Conservation (phyloP, 768 basidiomycete species). For the Termitomyces sp. region DNA sequence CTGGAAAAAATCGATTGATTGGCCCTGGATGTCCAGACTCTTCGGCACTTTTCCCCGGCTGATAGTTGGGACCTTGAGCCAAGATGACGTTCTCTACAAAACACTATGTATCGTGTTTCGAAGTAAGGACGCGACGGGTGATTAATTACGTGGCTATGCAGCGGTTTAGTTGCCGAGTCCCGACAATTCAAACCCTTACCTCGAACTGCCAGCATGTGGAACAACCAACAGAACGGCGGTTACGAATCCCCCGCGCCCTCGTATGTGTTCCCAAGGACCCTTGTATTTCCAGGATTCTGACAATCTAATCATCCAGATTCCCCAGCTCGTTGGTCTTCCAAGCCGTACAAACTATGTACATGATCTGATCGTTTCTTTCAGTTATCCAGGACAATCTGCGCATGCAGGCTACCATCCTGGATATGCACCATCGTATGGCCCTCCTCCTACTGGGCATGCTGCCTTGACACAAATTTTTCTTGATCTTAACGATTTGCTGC, state of each 20-base stretch:
- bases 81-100: too few relatives aligned
- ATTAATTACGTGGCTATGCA: background rate
- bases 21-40: too few relatives aligned
- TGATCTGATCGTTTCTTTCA: background rate
- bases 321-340: slow-evolving; percentile 14
- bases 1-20: too few relatives aligned
- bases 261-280: slow-evolving; percentile 1
- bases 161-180: background rate
- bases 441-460: slow-evolving; percentile 16
- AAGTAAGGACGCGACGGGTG: too few relatives aligned
- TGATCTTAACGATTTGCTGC: background rate
- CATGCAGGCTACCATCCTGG: slow-evolving; percentile 27
- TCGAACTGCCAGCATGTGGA: slow-evolving; percentile 15
- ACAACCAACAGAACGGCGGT: slow-evolving; percentile 10
- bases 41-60: too few relatives aligned
- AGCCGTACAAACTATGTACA: background rate
- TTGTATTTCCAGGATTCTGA: background rate
- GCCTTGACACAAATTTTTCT: background rate
- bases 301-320: slow-evolving; percentile 6
- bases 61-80: too few relatives aligned
- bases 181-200: slow-evolving; percentile 17
- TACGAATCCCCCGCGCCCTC: slow-evolving; percentile 7
- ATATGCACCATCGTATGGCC: slow-evolving; percentile 32
- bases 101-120: too few relatives aligned
- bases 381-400: background rate